These are phyloP conservation scores for Rhodamnia rubescens DNA, from an alignment of 345 rosid species.

Conservation along the genomic window DNA sequence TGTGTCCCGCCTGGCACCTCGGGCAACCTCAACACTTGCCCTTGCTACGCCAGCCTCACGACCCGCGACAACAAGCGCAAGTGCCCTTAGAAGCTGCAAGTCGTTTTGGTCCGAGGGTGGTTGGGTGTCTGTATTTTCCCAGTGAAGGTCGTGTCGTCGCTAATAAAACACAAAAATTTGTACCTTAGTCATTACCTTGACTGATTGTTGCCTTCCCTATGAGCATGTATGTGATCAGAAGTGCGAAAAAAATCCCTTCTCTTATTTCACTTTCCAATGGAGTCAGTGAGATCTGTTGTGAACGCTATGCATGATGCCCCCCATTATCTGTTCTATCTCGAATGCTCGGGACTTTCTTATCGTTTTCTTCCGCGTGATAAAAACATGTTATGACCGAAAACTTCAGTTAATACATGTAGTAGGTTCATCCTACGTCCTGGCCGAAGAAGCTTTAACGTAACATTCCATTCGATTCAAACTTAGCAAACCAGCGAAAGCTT, in stretches of 20 bases:
- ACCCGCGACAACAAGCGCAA: slow-evolving; percentile 59
- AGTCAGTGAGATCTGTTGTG: not conserved
- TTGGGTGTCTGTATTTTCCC: not conserved
- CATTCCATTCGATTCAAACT: rapidly evolving
- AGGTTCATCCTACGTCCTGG: not conserved
- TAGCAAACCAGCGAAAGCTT: no score
- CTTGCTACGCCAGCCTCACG: slow-evolving; percentile 52
- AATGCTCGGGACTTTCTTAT: not conserved
- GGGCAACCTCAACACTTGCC: slow-evolving; percentile 47
- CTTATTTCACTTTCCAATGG: not conserved
- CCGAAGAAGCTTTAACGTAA: not conserved
- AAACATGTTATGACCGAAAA: rapidly evolving
- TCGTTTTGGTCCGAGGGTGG: not conserved
- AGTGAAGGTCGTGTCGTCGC: not conserved
- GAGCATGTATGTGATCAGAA: not conserved
- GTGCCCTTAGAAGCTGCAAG: slow-evolving; percentile 39
- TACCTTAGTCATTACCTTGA: not conserved
- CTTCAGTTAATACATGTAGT: not conserved
- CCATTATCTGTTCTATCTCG: not conserved
- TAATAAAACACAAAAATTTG: not conserved
- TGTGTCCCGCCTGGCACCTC: slow-evolving; percentile 70
- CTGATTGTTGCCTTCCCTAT: not conserved
- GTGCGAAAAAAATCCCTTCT: no score
- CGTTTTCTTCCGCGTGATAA: not conserved
- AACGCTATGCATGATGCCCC: not conserved